Evolutionary conservation across 164 flowering plant species (phyloP).

Genomic region (Liquidambar formosana): DNA sequence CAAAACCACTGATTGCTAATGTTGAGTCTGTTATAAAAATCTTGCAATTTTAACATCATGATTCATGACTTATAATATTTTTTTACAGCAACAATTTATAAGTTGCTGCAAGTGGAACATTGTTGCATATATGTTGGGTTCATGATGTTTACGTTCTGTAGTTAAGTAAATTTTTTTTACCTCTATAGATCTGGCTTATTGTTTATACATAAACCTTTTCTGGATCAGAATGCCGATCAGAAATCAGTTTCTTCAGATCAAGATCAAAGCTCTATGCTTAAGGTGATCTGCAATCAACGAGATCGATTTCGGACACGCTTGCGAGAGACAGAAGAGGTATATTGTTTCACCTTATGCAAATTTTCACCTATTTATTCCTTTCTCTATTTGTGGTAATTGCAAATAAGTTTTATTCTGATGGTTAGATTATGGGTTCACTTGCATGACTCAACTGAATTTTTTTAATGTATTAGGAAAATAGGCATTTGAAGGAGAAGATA

Average conservation of each 20-base stretch:
- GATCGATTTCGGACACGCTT: constrained; percentile 92
- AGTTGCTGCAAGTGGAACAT: neutral
- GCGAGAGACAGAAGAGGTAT: constrained; percentile 93
- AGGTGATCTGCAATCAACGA: constrained; percentile 94
- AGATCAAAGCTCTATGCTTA: constrained; percentile 98
- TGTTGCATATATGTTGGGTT: neutral
- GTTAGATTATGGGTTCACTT: neutral
- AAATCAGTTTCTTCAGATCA: constrained; percentile 67
- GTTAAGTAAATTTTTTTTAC: neutral
- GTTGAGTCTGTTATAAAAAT: too few species aligned
- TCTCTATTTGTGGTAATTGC: neutral
- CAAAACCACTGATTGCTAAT: too few species aligned
- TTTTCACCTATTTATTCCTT: neutral
- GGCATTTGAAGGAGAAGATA: constrained; percentile 89
- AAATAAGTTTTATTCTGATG: neutral
- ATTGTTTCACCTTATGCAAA: neutral
- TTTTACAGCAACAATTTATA: neutral
- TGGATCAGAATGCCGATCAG: constrained; percentile 63
- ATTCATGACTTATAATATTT: neutral
- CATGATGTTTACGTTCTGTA: neutral
- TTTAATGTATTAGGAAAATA: constrained; percentile 64
- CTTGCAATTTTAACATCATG: neutral
- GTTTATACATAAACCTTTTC: neutral
- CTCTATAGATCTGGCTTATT: neutral
- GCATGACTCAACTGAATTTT: constrained; percentile 7